A percentile compares a stretch with the other conserved stretches of the same genome.
These are phyloP conservation scores for Rhynchosporium secalis DNA, from an alignment of 2,329 filamentous ascomycete species.

Conservation along the genomic window DNA sequence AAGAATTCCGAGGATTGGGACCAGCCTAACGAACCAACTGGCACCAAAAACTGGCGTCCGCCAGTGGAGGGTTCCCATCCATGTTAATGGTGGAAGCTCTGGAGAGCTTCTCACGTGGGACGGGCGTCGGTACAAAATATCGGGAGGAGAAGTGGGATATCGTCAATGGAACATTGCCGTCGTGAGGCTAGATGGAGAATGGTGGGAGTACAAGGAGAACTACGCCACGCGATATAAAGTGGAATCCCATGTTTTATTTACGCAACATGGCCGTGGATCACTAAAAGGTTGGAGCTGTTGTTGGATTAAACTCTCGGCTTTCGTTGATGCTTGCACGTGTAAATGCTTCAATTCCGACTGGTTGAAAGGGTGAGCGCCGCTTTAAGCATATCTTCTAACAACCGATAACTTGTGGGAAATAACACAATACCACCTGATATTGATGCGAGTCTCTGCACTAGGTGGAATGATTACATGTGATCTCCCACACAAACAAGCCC, in stretches of 20 bases:
- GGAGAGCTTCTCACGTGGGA: slow-evolving; percentile 20
- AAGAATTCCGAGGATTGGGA: slow-evolving; percentile 23
- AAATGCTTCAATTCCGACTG: slow-evolving; percentile 1
- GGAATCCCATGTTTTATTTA: neutral
- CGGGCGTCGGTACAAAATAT: slow-evolving; percentile 15
- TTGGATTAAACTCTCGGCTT: neutral
- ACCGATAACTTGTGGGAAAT: no score
- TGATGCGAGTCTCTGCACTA: no score
- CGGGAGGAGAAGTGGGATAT: slow-evolving; percentile 19
- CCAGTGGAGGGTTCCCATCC: slow-evolving; percentile 28
- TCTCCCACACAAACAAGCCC: no score
- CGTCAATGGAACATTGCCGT: slow-evolving; percentile 11
- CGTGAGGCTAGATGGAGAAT: neutral
- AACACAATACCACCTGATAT: no score
- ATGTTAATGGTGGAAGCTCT: slow-evolving; percentile 29
- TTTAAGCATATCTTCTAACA: neutral
- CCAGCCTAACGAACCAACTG: slow-evolving; percentile 24
- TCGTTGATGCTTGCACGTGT: slow-evolving; percentile 2
- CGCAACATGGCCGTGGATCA: neutral
- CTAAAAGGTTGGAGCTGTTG: neutral
- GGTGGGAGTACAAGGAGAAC: neutral
- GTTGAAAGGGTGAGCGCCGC: neutral
- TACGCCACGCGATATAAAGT: neutral
- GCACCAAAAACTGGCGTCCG: slow-evolving; percentile 15
- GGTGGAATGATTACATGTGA: no score